Conservation (phyloP, 2,329 filamentous ascomycete species). For the Fusarium sp. region DNA sequence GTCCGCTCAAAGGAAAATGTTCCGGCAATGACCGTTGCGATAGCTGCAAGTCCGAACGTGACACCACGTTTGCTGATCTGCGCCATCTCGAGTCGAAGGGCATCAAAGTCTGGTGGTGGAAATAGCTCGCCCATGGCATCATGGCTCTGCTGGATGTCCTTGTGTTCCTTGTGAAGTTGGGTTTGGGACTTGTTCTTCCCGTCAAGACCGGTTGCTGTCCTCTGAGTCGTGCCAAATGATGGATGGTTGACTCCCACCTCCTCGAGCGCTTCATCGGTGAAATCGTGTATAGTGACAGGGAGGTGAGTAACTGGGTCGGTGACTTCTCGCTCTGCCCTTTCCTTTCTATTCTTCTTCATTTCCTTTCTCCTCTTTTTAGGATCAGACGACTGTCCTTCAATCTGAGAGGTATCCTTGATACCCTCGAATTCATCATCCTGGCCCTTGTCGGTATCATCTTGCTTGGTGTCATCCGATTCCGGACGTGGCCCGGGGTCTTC, state of each 20-base stretch:
- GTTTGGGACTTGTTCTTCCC: slow-evolving; percentile 53
- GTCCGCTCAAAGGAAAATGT: slow-evolving; percentile 38
- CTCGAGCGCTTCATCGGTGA: slow-evolving; percentile 69
- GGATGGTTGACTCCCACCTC: slow-evolving; percentile 45
- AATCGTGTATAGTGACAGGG: slow-evolving; percentile 74
- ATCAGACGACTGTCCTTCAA: slow-evolving; percentile 50
- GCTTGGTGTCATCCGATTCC: slow-evolving; percentile 27
- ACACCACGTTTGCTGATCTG: slow-evolving; percentile 47
- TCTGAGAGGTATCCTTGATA: slow-evolving; percentile 50
- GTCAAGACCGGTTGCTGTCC: slow-evolving; percentile 51
- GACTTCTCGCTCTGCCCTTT: slow-evolving; percentile 67
- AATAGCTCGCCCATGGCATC: slow-evolving; percentile 57
- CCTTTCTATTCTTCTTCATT: slow-evolving; percentile 57
- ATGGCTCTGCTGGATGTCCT: slow-evolving; percentile 50
- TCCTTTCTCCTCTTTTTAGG: slow-evolving; percentile 60
- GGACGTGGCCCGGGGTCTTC: slow-evolving; percentile 11
- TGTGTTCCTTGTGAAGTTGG: slow-evolving; percentile 50
- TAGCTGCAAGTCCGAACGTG: slow-evolving; percentile 51
- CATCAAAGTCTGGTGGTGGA: slow-evolving; percentile 60
- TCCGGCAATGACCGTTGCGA: slow-evolving; percentile 45
- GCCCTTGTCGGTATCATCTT: slow-evolving; percentile 18
- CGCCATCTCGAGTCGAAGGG: slow-evolving; percentile 48
- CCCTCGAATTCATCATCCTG: slow-evolving; percentile 20
- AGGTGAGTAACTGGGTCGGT: slow-evolving; percentile 80
- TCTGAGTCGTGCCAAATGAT: slow-evolving; percentile 49